These are phyloP conservation scores for Achaetomium macrosporum DNA, from an alignment of 2,329 filamentous ascomycete species.

Conservation along the genomic window DNA sequence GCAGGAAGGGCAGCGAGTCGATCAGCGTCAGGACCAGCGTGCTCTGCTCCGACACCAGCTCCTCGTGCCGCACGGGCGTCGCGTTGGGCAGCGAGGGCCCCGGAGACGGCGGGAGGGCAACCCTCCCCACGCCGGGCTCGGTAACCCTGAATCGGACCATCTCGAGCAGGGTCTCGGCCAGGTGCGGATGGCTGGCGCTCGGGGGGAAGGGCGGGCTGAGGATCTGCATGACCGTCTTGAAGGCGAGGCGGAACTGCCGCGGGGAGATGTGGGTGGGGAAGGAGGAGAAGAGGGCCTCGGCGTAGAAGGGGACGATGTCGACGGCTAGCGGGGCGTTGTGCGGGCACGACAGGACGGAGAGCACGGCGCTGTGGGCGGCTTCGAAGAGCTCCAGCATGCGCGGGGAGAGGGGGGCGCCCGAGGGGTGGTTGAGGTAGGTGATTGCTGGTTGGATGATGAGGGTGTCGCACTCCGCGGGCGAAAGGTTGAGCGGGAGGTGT, in stretches of 20 bases:
- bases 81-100: too few species aligned
- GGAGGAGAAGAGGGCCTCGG: slow-evolving; percentile 70
- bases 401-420: slow-evolving; percentile 36
- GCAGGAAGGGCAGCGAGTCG: slow-evolving; percentile 70
- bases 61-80: slow-evolving; percentile 13
- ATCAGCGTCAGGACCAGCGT: slow-evolving; percentile 70
- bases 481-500: slow-evolving; percentile 67
- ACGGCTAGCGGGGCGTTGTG: slow-evolving; percentile 67
- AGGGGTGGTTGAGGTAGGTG: slow-evolving; percentile 55
- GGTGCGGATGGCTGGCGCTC: slow-evolving; percentile 63
- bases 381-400: slow-evolving; percentile 65
- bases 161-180: slow-evolving; percentile 77
- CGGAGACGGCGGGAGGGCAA: slow-evolving; percentile 30
- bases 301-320: slow-evolving; percentile 72
- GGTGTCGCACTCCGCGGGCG: slow-evolving; percentile 61
- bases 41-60: slow-evolving; percentile 66
- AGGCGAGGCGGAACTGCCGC: slow-evolving; percentile 82
- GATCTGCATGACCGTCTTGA: slow-evolving; percentile 77
- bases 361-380: slow-evolving; percentile 74
- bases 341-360: slow-evolving; percentile 75
- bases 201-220: slow-evolving; percentile 74
- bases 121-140: neutral
- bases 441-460: slow-evolving; percentile 69
- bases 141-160: slow-evolving; percentile 61
- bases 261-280: slow-evolving; percentile 75